These are phyloP conservation scores for Backusella westeae DNA, from an alignment of 192 early-diverging fungal species.

Conservation along the genomic window DNA sequence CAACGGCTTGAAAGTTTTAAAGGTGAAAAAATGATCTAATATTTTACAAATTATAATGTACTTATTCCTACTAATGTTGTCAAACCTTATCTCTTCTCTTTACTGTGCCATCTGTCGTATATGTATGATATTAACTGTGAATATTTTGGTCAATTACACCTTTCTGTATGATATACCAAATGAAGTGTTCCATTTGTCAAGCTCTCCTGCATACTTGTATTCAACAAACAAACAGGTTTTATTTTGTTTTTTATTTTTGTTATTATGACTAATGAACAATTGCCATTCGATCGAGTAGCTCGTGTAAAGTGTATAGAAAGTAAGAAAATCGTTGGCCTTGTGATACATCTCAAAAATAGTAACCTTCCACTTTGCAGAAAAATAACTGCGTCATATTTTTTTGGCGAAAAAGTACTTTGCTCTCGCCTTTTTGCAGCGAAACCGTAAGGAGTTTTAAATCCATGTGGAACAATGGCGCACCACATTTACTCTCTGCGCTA, in stretches of 20 bases:
- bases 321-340: background rate
- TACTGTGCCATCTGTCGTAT: no score
- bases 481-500: background rate
- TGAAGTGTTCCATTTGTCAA: no score
- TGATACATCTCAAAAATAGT: background rate
- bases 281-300: background rate
- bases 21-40: no score
- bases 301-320: background rate
- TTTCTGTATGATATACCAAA: no score
- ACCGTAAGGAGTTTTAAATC: background rate
- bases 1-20: no score
- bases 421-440: background rate
- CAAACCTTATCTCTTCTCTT: no score
- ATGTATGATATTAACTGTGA: no score
- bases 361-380: constrained; percentile 1
- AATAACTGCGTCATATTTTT: background rate
- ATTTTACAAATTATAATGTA: no score
- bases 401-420: background rate
- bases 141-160: no score
- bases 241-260: no score
- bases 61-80: no score
- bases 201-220: background rate
- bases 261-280: background rate
- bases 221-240: background rate
- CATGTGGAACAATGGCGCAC: background rate